Evolutionary conservation across 169 alveolate genomes (phyloP), one percentile per base, ranked within the genome.

Genomic region (Condylostoma magnum): DNA sequence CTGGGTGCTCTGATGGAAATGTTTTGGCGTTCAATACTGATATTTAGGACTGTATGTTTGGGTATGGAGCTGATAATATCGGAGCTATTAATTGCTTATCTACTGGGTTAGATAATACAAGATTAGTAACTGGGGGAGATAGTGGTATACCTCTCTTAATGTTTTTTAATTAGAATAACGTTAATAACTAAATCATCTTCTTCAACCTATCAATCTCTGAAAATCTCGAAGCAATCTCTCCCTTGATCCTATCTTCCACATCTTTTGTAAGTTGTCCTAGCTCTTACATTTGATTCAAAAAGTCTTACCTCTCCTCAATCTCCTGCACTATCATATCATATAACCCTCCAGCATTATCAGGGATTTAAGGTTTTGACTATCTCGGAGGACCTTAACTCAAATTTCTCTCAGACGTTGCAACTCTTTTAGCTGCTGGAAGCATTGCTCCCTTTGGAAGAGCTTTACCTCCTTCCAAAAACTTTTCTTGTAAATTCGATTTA

Each of bases 1-100:
- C 87, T 56, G 94, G 94, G 18, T 88, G 94, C 46, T 88, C 89
- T 0, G 94, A 88, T 79, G 94, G 94, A 3, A 88, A 84, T 77
- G 56, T 88, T 8, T 71, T 88, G 22, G 85, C 79, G 22, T 88
- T 69, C 60, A 77, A 88, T 72, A 43, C 79, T 20, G 90, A 84
- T 69, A 70, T 77, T n/a, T 79, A 76, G 60, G 86, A 88, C 66
- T 81, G 87, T 58, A 57, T 82, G 3, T 88, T 81, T 78, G 94
- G 94, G 0, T 88, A 80, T 79, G 94, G 94, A 30, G 88, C 84
- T 20, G 94, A 88, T 57, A 60, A 68, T 56, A 56, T 66, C 53
- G 94, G 94, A 10, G 90, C 89, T 10, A 80, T 88, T 27, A 82
- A 88, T 50, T 75, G 85, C 60, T 58, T 88, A 73, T 74, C 57